phyloP scores from a whole-genome alignment of 2,329 filamentous ascomycete genomes.

The Aspergillus japonicus region DNA sequence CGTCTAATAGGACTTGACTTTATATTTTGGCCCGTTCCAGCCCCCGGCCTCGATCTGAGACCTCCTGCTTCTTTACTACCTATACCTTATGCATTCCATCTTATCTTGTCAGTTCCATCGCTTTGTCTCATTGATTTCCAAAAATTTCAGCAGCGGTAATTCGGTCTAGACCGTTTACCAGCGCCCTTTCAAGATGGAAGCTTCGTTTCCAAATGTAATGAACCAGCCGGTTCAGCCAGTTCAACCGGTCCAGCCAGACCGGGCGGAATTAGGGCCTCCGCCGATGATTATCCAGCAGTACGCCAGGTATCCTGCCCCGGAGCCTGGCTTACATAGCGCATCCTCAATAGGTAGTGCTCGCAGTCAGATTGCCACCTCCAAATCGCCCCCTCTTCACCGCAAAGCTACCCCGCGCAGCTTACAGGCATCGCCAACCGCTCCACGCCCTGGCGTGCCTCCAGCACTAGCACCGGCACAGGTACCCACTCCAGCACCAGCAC shows the following conservation, averaged over 20 bases:
- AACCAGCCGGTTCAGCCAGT: slow-evolving; percentile 24
- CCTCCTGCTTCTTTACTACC: neutral
- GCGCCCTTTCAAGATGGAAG: slow-evolving; percentile 28
- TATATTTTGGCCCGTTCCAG: slow-evolving; percentile 2
- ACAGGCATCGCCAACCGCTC: slow-evolving; percentile 40
- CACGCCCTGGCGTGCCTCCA: slow-evolving; percentile 28
- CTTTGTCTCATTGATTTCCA: neutral
- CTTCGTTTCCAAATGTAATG: slow-evolving; percentile 30
- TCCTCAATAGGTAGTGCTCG: slow-evolving; percentile 38
- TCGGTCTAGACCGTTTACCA: too few relatives aligned
- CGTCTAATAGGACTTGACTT: slow-evolving; percentile 2
- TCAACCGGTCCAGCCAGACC: slow-evolving; percentile 17
- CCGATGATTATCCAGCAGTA: slow-evolving; percentile 41
- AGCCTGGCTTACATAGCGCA: slow-evolving; percentile 36
- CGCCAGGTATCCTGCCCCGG: slow-evolving; percentile 38
- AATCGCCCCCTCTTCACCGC: slow-evolving; percentile 39
- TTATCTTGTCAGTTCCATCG: neutral
- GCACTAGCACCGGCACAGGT: slow-evolving; percentile 16
- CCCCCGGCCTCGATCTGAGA: neutral
- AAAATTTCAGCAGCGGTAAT: neutral
- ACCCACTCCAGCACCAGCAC: neutral
- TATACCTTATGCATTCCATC: neutral
- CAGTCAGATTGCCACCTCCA: slow-evolving; percentile 32
- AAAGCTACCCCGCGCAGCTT: slow-evolving; percentile 40
- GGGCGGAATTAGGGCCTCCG: slow-evolving; percentile 24